Percentiles rank a stretch among this genome's conserved stretches.
Evolutionary conservation across 495 filamentous ascomycete species (phyloP).

Genomic region (Astrocystis sublimbata): DNA sequence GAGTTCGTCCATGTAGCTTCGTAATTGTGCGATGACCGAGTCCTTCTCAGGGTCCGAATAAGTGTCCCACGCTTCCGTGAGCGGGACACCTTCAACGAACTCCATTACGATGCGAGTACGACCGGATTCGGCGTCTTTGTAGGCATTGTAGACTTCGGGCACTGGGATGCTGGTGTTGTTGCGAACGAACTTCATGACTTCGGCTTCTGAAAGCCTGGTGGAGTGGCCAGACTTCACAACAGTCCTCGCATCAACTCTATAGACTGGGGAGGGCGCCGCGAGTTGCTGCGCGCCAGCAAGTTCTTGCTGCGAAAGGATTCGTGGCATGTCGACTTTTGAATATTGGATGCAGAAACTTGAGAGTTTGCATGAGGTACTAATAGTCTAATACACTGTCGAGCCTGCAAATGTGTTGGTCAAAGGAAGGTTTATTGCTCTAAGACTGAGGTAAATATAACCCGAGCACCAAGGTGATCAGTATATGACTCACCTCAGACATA

Average conservation of each 20-base stretch:
- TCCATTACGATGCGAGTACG: conserved; percentile 32
- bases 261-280: conserved; percentile 1
- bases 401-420: background rate
- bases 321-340: background rate
- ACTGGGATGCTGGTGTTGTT: conserved; percentile 32
- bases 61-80: conserved; percentile 12
- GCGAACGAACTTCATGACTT: conserved; percentile 36
- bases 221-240: conserved; percentile 5
- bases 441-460: too few species aligned
- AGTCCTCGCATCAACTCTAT: background rate
- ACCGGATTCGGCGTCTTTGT: conserved; percentile 19
- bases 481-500: too few species aligned
- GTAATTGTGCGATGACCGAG: conserved; percentile 6
- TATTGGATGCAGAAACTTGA: background rate
- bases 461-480: too few species aligned
- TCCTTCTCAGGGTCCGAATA: conserved; percentile 12
- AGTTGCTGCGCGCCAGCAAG: background rate
- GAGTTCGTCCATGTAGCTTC: conserved; percentile 7
- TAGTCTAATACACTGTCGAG: background rate
- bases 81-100: conserved; percentile 23
- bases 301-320: background rate
- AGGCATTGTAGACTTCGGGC: conserved; percentile 34
- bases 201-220: conserved; percentile 28
- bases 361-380: background rate
- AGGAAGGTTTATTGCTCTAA: too few species aligned